Base-by-base conservation (phyloP, 2,329 filamentous ascomycete species). In the Aspergillus melleus region DNA sequence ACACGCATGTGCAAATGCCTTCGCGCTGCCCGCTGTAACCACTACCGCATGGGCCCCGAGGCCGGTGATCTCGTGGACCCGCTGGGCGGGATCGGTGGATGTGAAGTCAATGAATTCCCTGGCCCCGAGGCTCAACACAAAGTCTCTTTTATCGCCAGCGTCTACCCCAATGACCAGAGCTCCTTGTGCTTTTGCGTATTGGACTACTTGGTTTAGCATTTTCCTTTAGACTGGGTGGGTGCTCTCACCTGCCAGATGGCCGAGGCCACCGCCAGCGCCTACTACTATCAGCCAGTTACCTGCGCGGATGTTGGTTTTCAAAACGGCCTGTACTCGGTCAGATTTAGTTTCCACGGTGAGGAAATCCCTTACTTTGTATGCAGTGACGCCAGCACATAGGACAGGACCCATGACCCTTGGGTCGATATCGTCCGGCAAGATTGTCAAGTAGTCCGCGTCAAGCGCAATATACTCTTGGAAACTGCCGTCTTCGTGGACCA, bases 181-280 rank as follows among this genome's bases (percentile, higher is more conserved):
- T 14, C 77, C 77, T 24, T 74, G 72, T 14, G 76, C 76, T 36
- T 72, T 70, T 22, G 76, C 79, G 58, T 80, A 81, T 72, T 81
- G 79, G 2, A 81, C 78, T 77, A 60, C 6, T 20, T 47, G 3
- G 8, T 9, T 63, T 9, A 65, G 52, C 49, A 49, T 24, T 22
- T 26, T 12, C n/a, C 49, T 36, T 49, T 9, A 19, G 19, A 26
- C 12, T 42, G n/a, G 10, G 39, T 29, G 20, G 12, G 2, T 9
- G 32, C 6, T 60, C 72, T 49, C 60, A 78, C 76, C 75, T 58
- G 78, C 78, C 39, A 80, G 71, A 64, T 80, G 76, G 2, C 79
- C 79, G n/a, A 81, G 68, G 6, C 79, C 79, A 49, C 79, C 79
- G 39, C 77, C 79, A 14, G 79, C 79, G 10, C 79, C 79, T n/a